A percentile compares a stretch with the other conserved stretches of the same genome.
phyloP scores from a whole-genome alignment of 192 early-diverging fungal genomes.

The Glomus cerebriforme region DNA sequence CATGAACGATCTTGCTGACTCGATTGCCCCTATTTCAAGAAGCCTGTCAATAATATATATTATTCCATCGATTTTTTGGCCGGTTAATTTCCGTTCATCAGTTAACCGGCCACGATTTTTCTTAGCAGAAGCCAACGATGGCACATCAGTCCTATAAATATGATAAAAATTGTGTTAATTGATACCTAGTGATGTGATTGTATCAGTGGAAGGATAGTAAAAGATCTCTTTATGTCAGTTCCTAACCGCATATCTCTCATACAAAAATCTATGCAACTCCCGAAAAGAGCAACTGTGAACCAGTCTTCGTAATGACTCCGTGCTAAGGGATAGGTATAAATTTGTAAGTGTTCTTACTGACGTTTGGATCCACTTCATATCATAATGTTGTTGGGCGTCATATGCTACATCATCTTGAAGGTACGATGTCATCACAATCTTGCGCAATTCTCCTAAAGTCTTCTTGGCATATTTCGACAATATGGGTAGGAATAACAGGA shows the following conservation, averaged over 20 bases:
- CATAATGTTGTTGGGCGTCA: background rate
- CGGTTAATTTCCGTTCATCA: slow-evolving; percentile 2
- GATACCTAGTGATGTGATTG: background rate
- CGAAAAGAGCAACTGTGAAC: slow-evolving; percentile 22
- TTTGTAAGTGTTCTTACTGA: too few relatives aligned
- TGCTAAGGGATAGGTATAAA: background rate
- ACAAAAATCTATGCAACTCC: slow-evolving; percentile 24
- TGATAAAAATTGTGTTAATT: slow-evolving; percentile 14
- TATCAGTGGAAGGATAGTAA: background rate
- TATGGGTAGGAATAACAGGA: background rate
- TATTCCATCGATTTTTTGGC: slow-evolving; percentile 22
- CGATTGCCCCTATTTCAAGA: slow-evolving; percentile 16
- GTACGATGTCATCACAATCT: slow-evolving; percentile 5
- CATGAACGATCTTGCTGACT: slow-evolving; percentile 15
- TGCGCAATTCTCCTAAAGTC: slow-evolving; percentile 15
- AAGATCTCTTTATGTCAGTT: slow-evolving; percentile 28
- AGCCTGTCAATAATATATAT: slow-evolving; percentile 1
- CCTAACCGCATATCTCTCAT: slow-evolving; percentile 9
- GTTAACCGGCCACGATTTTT: slow-evolving; percentile 17
- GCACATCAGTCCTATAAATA: slow-evolving; percentile 23
- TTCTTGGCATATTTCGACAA: slow-evolving; percentile 21
- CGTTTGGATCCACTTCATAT: background rate
- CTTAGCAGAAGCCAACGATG: slow-evolving; percentile 9
- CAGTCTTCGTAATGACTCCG: slow-evolving; percentile 8
- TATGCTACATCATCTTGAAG: background rate